phyloP scores from a whole-genome alignment of 2,329 filamentous ascomycete genomes.

The Zarea fungicola region DNA sequence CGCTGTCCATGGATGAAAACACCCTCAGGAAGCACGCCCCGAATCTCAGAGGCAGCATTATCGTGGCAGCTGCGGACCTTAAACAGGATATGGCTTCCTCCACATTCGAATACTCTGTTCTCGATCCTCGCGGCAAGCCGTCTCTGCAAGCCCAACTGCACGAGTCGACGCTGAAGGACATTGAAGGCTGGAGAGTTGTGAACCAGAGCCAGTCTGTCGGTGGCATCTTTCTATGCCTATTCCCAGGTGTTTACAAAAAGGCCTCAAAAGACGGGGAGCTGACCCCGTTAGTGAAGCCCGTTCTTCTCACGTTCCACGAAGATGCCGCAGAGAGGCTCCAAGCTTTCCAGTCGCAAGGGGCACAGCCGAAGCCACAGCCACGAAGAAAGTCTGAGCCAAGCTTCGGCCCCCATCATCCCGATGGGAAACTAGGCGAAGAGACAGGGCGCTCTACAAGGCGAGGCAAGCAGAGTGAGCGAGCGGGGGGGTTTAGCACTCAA shows the following conservation, averaged over 20 bases:
- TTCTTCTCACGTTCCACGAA: not conserved
- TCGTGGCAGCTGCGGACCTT: slow-evolving; percentile 1
- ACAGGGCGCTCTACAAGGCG: not conserved
- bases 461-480: not conserved
- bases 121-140: not conserved
- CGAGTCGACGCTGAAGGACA: slow-evolving; percentile 1
- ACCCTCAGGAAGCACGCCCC: not conserved
- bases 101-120: not conserved
- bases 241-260: slow-evolving; percentile 1
- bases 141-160: not conserved
- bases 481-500: not conserved
- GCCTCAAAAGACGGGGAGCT: not conserved
- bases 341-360: not conserved
- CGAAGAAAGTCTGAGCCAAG: not conserved
- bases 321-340: not conserved
- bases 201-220: slow-evolving; percentile 1
- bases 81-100: slow-evolving; percentile 5
- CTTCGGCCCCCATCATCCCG: not conserved
- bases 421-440: not conserved
- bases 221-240: slow-evolving; percentile 1
- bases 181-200: not conserved
- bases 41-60: not conserved
- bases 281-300: not conserved
- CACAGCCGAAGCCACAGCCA: not conserved
- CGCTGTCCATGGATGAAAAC: not conserved